Evolutionary conservation across 495 filamentous ascomycete species (phyloP).

Genomic region (Talaromyces liani): DNA sequence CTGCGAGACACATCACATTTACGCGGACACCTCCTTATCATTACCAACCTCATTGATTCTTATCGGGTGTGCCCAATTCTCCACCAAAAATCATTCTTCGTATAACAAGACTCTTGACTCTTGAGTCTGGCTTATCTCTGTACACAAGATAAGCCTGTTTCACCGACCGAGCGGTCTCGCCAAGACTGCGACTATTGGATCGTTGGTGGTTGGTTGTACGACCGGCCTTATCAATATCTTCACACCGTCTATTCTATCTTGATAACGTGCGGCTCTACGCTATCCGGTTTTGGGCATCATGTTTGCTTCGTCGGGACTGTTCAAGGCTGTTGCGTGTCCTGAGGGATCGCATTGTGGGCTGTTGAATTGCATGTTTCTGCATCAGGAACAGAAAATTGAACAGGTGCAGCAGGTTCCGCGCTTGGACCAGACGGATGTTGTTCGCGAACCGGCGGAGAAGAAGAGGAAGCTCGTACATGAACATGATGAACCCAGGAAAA

Average conservation of each 20-base stretch:
- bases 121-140: not conserved
- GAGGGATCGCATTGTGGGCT: slow-evolving; percentile 46
- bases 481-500: not conserved
- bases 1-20: not conserved
- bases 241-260: not conserved
- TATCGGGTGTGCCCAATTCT: not conserved
- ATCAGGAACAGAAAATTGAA: slow-evolving; percentile 18
- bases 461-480: slow-evolving; percentile 3
- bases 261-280: not conserved
- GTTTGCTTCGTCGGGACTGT: slow-evolving; percentile 59
- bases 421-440: not conserved
- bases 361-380: slow-evolving; percentile 54
- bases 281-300: slow-evolving; percentile 29
- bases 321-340: slow-evolving; percentile 60
- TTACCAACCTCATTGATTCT: not conserved
- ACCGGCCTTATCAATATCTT: not conserved
- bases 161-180: not conserved
- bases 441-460: slow-evolving; percentile 1
- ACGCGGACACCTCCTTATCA: not conserved
- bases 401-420: not conserved
- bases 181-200: not conserved
- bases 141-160: not conserved
- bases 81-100: not conserved
- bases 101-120: not conserved
- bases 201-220: not conserved